Evolutionary conservation across 331 rosid genomes (phyloP).

Genomic region (Quercus tomentella): DNA sequence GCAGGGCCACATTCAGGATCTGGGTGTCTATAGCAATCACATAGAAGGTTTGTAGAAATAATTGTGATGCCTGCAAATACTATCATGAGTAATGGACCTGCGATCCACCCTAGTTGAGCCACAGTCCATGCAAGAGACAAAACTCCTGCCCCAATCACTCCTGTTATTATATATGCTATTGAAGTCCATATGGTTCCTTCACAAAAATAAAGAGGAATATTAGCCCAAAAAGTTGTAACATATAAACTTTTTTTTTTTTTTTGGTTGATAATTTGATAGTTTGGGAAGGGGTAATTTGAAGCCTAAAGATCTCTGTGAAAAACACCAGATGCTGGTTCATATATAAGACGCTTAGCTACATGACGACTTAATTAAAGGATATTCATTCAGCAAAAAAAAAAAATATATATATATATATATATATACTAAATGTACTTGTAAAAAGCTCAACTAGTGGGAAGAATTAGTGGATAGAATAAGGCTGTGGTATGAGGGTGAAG

Average conservation of each 20-base stretch:
- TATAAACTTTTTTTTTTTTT: no score
- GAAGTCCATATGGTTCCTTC: slow-evolving; percentile 51
- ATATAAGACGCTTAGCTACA: not conserved
- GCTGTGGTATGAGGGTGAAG: not conserved
- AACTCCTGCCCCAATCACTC: slow-evolving; percentile 85
- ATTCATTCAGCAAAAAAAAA: not conserved
- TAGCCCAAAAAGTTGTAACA: not conserved
- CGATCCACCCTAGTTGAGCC: slow-evolving; percentile 83
- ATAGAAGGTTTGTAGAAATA: slow-evolving; percentile 40
- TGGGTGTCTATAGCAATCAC: slow-evolving; percentile 51
- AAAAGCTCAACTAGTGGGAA: no score
- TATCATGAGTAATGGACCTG: slow-evolving; percentile 42
- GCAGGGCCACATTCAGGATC: slow-evolving; percentile 35
- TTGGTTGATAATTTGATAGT: no score
- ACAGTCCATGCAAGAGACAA: slow-evolving; percentile 69
- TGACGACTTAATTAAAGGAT: not conserved
- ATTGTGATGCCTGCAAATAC: slow-evolving; percentile 41
- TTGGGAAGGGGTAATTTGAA: no score
- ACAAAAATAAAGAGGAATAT: not conserved
- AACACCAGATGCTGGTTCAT: no score
- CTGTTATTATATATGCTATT: slow-evolving; percentile 64
- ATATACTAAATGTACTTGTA: no score
- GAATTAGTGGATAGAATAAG: no score
- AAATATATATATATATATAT: not conserved
- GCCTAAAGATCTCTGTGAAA: no score